phyloP scores from a whole-genome alignment of 306 rosid genomes.

The Fagus sylvatica region DNA sequence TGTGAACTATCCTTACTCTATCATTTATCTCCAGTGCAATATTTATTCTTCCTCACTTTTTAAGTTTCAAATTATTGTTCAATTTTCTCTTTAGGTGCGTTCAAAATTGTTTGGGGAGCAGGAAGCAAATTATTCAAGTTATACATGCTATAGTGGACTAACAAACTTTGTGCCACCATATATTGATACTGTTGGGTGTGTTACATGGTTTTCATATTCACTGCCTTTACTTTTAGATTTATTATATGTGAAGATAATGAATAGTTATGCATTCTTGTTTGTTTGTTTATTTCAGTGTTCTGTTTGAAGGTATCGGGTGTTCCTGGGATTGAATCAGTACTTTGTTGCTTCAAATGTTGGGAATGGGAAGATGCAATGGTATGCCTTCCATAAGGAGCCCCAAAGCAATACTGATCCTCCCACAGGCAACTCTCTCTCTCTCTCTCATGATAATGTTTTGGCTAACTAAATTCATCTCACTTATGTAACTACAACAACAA shows the following conservation, averaged over 20 bases:
- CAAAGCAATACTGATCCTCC: slow-evolving; percentile 18
- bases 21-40: not conserved
- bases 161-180: slow-evolving; percentile 42
- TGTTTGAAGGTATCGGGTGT: slow-evolving; percentile 43
- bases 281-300: slow-evolving; percentile 12
- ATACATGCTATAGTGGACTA: slow-evolving; percentile 49
- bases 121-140: slow-evolving; percentile 43
- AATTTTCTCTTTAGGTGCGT: slow-evolving; percentile 39
- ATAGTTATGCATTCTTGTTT: not conserved
- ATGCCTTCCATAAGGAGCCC: slow-evolving; percentile 48
- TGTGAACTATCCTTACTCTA: slow-evolving; percentile 22
- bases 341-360: slow-evolving; percentile 50
- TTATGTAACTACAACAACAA: no score
- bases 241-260: no score
- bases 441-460: slow-evolving; percentile 11
- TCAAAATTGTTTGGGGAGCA: slow-evolving; percentile 41
- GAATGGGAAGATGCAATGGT: slow-evolving; percentile 51
- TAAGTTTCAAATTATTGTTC: slow-evolving; percentile 3
- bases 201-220: not conserved
- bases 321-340: slow-evolving; percentile 50
- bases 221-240: not conserved
- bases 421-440: slow-evolving; percentile 25
- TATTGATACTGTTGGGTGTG: slow-evolving; percentile 43
- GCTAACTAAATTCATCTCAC: not conserved
- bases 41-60: not conserved